phyloP scores from a whole-genome alignment of 352 stramenopile genomes.

The Globisporangium cylindrosporum region DNA sequence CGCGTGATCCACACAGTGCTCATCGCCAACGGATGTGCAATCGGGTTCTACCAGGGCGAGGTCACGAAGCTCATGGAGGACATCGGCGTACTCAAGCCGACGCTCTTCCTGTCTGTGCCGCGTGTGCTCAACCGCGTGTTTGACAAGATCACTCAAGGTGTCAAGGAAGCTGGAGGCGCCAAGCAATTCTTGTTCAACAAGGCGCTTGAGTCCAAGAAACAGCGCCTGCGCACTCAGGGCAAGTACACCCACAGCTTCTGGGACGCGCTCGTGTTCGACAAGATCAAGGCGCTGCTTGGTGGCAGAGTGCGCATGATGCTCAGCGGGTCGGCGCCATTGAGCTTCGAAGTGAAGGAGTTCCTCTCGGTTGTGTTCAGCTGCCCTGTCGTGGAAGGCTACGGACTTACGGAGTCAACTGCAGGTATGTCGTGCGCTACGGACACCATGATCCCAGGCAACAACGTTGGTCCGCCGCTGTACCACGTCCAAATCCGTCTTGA shows the following conservation, averaged over 20 bases:
- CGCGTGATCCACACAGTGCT: conserved; percentile 48
- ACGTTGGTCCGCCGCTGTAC: conserved; percentile 89
- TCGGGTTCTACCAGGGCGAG: conserved; percentile 92
- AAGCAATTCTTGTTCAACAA: conserved; percentile 90
- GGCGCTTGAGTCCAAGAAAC: conserved; percentile 78
- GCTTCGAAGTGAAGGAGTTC: conserved; percentile 92
- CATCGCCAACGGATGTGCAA: conserved; percentile 69
- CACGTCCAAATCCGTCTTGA: conserved; percentile 90
- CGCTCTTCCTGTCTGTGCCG: conserved; percentile 91
- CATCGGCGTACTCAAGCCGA: conserved; percentile 86
- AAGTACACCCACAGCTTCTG: conserved; percentile 77
- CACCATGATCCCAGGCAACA: conserved; percentile 52
- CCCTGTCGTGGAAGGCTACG: conserved; percentile 93
- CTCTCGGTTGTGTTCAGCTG: conserved; percentile 91
- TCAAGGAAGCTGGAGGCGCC: conserved; percentile 72
- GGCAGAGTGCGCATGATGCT: conserved; percentile 90
- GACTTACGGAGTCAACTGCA: conserved; percentile 87
- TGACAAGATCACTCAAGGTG: conserved; percentile 87
- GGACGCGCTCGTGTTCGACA: conserved; percentile 95
- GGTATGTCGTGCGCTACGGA: conserved; percentile 36
- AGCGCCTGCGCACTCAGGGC: conserved; percentile 15
- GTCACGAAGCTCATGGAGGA: conserved; percentile 90
- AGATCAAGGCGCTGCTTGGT: conserved; percentile 91
- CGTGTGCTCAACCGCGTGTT: conserved; percentile 95
- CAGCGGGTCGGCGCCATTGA: conserved; percentile 92